Base-by-base conservation (phyloP, 345 rosid species). In the Euphorbia tirucalli region DNA sequence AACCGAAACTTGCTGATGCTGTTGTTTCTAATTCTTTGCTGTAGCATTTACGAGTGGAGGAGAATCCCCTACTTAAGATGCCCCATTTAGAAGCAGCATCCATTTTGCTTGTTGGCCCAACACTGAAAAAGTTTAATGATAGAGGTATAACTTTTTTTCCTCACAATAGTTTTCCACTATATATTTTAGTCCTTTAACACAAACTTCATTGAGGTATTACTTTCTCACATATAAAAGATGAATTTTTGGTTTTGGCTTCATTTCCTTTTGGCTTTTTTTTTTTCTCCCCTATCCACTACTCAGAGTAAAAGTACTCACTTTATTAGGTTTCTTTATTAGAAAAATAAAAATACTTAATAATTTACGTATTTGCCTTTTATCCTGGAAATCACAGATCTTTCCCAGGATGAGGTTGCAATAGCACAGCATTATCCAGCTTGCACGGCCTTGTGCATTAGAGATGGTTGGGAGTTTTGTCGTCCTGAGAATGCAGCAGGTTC, bases 41-140 rank as follows among this genome's bases (percentile, higher is more conserved):
- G 77, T 83, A 94, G 98, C 98, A 94, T 90, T 84, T 94, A 72
- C 93, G 98, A 69, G 87, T 94, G 69, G 98, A 94, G 85, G 98
- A 94, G 86, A 94, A 94, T 83, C 97, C 97, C 65, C 77, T 94
- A 78, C 92, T 92, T 75, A 90, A 92, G 87, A 90, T 92, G 89
- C 77, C 93, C 75, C 97, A 94, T 84, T 41, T 94, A 79, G 97
- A 94, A 89, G 98, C 97, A 25, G 98, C 97, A 72, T 82, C 91
- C 68, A 88, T 92, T 74, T 74, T 94, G 85, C 97, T 94, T 81
- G 92, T 92, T 80, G 98, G 98, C 82, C 89, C 92, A 66, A 89
- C 96, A 56, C 82, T 94, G 84, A 94, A 94, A 83, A 94, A 90
- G 84, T 94, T 94, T 80, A 94, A 94, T 81, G 98, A 94, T 86